phyloP scores from a whole-genome alignment of 805 yeast species.

The Saturnispora sanitii region DNA sequence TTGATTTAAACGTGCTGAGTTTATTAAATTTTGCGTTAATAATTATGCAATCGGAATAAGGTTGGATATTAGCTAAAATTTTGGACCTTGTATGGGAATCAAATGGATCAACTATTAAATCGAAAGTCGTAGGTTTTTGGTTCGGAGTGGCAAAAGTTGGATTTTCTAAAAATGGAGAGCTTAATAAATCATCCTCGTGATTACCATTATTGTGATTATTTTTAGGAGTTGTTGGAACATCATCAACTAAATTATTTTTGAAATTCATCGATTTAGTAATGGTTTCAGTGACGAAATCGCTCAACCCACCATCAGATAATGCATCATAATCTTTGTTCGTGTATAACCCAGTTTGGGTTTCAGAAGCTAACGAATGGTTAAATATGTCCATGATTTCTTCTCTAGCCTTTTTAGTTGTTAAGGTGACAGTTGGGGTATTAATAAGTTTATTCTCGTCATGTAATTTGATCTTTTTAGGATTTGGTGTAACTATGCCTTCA shows the following conservation, averaged over 20 bases:
- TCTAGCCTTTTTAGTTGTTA: constrained; percentile 64
- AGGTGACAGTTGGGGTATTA: constrained; percentile 69
- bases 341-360: background rate
- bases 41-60: constrained; percentile 23
- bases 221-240: background rate
- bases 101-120: constrained; percentile 29
- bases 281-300: constrained; percentile 42
- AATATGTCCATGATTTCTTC: constrained; percentile 71
- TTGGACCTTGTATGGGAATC: constrained; percentile 30
- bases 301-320: constrained; percentile 17
- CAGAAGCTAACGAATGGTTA: constrained; percentile 35
- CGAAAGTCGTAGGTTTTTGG: background rate
- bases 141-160: constrained; percentile 10
- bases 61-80: background rate
- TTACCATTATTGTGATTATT: constrained; percentile 13
- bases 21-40: constrained; percentile 11
- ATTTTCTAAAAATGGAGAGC: constrained; percentile 40
- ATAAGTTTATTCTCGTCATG: constrained; percentile 19
- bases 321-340: constrained; percentile 10
- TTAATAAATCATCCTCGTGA: constrained; percentile 20
- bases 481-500: constrained; percentile 2
- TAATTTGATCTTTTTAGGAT: constrained; percentile 3
- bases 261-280: constrained; percentile 23
- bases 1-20: constrained; percentile 11
- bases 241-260: constrained; percentile 14